These are phyloP conservation scores for Nemania diffusa DNA, from an alignment of 2,329 filamentous ascomycete species.

Conservation along the genomic window DNA sequence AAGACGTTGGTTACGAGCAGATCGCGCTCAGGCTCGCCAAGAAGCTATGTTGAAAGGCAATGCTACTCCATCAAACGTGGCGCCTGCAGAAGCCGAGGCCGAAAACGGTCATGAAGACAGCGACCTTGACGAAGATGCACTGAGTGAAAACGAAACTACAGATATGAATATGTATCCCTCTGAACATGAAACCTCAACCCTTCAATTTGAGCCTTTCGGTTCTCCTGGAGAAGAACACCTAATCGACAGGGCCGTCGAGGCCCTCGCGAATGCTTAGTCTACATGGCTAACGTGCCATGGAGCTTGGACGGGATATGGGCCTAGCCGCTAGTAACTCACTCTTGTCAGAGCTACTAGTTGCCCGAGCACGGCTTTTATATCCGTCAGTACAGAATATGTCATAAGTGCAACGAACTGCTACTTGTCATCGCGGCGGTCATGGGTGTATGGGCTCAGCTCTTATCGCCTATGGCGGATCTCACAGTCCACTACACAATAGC, in stretches of 20 bases:
- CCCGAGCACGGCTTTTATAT: not conserved
- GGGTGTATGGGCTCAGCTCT: not conserved
- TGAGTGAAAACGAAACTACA: conserved; percentile 5
- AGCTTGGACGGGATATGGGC: not conserved
- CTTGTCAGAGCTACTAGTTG: not conserved
- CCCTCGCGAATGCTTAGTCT: not conserved
- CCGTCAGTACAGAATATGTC: not conserved
- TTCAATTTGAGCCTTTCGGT: not conserved
- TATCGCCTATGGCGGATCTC: not conserved
- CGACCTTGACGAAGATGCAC: conserved; percentile 16
- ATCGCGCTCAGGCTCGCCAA: conserved; percentile 23
- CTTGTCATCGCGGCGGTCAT: not conserved
- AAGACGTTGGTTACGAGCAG: conserved; percentile 17
- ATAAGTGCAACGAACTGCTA: not conserved
- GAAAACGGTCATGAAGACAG: conserved; percentile 21
- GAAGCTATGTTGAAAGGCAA: not conserved
- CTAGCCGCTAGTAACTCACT: too few relatives aligned
- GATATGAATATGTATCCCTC: not conserved
- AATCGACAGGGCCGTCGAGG: not conserved
- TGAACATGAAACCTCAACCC: not conserved
- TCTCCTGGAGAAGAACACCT: not conserved
- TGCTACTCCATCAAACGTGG: not conserved
- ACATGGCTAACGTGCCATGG: not conserved
- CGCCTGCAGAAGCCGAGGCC: conserved; percentile 1
- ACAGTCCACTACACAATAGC: too few relatives aligned